Conservation (phyloP, 768 basidiomycete species). For the Russula sp. region DNA sequence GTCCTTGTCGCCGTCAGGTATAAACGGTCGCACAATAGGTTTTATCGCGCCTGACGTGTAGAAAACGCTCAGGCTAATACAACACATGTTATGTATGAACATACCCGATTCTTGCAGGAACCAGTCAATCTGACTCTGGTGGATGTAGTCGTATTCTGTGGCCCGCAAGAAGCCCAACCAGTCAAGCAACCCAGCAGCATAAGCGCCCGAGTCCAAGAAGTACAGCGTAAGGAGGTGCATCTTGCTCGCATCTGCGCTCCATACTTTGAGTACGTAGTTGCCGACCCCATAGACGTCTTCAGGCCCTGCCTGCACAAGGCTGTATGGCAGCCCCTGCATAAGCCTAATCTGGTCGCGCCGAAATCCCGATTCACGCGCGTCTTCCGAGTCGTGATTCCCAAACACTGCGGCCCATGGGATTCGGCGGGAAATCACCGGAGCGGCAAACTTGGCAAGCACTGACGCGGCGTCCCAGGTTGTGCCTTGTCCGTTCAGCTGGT, state of each 20-base stretch:
- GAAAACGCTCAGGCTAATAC: not conserved
- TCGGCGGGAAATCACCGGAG: constrained; percentile 60
- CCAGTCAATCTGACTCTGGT: constrained; percentile 83
- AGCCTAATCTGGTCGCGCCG: constrained; percentile 62
- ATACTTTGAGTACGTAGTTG: constrained; percentile 84
- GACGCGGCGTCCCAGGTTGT: constrained; percentile 87
- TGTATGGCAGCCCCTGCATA: constrained; percentile 81
- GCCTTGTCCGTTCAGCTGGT: constrained; percentile 89
- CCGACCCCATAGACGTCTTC: constrained; percentile 83
- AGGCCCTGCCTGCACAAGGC: constrained; percentile 74
- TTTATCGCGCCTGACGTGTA: constrained; percentile 46
- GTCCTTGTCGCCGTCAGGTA: constrained; percentile 68
- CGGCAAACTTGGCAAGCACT: constrained; percentile 84
- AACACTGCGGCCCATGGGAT: constrained; percentile 93
- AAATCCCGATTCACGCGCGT: constrained; percentile 37
- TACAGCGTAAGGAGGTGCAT: constrained; percentile 88
- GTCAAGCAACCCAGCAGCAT: constrained; percentile 53
- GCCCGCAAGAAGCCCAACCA: constrained; percentile 61
- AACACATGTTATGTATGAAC: constrained; percentile 11
- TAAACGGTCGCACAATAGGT: constrained; percentile 77
- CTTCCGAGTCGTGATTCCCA: constrained; percentile 90
- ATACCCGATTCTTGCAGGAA: constrained; percentile 73
- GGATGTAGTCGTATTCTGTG: constrained; percentile 84
- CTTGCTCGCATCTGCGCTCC: constrained; percentile 81
- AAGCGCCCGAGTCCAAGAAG: constrained; percentile 84